phyloP scores from a whole-genome alignment of 1,139 yeast genomes.

The Magnusiomyces ingens region DNA sequence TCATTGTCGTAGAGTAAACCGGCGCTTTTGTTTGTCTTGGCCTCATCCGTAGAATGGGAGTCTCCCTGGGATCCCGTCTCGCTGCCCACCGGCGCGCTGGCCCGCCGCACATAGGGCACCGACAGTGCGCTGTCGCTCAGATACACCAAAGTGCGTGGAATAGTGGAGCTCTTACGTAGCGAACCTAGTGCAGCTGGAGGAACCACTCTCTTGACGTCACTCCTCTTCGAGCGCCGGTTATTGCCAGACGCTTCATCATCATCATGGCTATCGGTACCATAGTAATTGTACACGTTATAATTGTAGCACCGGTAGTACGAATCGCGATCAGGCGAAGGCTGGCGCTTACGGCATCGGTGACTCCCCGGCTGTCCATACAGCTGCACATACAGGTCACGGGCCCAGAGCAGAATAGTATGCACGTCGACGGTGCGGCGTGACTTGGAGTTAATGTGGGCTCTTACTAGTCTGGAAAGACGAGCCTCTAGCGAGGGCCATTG shows the following conservation, averaged over 20 bases:
- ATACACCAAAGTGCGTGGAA: background rate
- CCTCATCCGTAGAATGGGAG: too few relatives aligned
- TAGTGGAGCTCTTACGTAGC: background rate
- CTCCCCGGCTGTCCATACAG: background rate
- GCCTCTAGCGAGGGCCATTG: constrained; percentile 1
- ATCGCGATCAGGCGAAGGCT: background rate
- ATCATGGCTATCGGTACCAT: background rate
- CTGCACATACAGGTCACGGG: background rate
- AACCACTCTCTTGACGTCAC: background rate
- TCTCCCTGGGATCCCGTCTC: too few relatives aligned
- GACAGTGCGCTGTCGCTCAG: too few relatives aligned
- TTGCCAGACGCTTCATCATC: background rate
- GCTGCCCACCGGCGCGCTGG: constrained; percentile 53
- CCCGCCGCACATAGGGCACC: constrained; percentile 40
- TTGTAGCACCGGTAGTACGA: background rate
- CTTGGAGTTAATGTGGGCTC: constrained; percentile 5
- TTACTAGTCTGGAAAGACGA: constrained; percentile 2
- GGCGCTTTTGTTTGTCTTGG: too few relatives aligned
- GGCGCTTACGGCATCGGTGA: background rate
- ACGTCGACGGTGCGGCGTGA: background rate
- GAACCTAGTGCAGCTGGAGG: background rate
- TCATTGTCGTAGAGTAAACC: too few relatives aligned
- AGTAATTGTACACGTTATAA: background rate
- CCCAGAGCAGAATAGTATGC: background rate
- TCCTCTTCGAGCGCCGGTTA: background rate